Conservation (phyloP, 2,329 filamentous ascomycete species). For the Sporothrix mexicana region DNA sequence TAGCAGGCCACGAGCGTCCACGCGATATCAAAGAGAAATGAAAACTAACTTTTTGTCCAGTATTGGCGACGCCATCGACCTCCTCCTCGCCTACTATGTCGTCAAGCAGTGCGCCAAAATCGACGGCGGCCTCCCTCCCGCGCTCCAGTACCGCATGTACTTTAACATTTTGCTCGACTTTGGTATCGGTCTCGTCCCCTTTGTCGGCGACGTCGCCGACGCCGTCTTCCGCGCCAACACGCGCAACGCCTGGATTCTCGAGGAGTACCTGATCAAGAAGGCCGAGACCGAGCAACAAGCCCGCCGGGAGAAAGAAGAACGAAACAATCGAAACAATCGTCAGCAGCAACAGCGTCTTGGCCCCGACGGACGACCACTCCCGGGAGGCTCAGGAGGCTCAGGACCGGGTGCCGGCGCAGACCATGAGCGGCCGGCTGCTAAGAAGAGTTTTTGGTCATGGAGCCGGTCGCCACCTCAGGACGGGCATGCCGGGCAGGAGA, state of each 20-base stretch:
- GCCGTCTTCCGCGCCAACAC: slow-evolving; percentile 77
- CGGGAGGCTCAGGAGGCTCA: neutral
- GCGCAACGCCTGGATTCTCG: slow-evolving; percentile 66
- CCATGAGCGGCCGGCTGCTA: neutral
- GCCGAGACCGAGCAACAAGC: slow-evolving; percentile 59
- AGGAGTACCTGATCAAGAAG: slow-evolving; percentile 68
- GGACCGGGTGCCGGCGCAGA: neutral
- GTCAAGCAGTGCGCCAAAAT: slow-evolving; percentile 73
- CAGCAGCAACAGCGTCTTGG: neutral
- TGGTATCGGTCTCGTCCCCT: slow-evolving; percentile 72
- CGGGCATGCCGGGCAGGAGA: slow-evolving; percentile 3
- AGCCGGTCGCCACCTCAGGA: neutral
- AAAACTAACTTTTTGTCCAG: slow-evolving; percentile 49
- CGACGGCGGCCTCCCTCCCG: slow-evolving; percentile 73
- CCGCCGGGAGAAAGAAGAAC: neutral
- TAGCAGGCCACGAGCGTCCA: neutral
- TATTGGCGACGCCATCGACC: slow-evolving; percentile 76
- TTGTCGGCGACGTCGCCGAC: slow-evolving; percentile 77
- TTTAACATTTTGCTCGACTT: slow-evolving; percentile 80
- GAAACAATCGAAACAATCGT: neutral
- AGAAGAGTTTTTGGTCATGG: slow-evolving; percentile 26
- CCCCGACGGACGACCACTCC: neutral
- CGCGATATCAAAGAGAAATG: neutral
- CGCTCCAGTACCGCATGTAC: slow-evolving; percentile 73
- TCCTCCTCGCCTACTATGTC: slow-evolving; percentile 75